These are phyloP conservation scores for Ceratopteris richardii DNA, from an alignment of 75 land plant species.

Conservation along the genomic window DNA sequence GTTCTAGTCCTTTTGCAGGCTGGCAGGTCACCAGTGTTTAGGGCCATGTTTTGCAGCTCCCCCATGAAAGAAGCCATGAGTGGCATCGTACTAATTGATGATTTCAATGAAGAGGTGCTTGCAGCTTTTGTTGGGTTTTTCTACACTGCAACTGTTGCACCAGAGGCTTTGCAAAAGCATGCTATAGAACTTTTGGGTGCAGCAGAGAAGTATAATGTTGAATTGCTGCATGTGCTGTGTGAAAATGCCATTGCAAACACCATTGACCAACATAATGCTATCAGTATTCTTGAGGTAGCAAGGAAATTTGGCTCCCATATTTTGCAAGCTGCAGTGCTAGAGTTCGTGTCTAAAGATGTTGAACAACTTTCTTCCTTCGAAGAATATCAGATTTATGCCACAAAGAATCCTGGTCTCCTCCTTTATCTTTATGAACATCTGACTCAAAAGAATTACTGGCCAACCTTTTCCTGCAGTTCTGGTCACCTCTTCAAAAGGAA, in stretches of 20 bases:
- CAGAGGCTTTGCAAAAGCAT: slow-evolving; percentile 3
- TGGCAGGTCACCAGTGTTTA: slow-evolving; percentile 14
- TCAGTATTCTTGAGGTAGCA: slow-evolving; percentile 10
- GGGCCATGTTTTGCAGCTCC: slow-evolving; percentile 12
- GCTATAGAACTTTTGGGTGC: slow-evolving; percentile 7
- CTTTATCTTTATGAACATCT: slow-evolving; percentile 18
- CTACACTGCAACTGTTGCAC: slow-evolving; percentile 9
- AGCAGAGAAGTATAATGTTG: slow-evolving; percentile 17
- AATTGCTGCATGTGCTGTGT: slow-evolving; percentile 7
- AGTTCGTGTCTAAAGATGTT: slow-evolving; percentile 4
- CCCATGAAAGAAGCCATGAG: slow-evolving; percentile 5
- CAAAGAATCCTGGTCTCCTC: slow-evolving; percentile 11
- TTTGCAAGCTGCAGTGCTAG: slow-evolving; percentile 9
- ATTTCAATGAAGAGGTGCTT: slow-evolving; percentile 11
- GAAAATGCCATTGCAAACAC: slow-evolving; percentile 12
- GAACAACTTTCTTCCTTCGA: slow-evolving; percentile 1
- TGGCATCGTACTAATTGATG: slow-evolving; percentile 2
- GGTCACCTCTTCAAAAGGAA: too few species aligned
- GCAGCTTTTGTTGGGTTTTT: slow-evolving; percentile 16
- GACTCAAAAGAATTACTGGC: slow-evolving; percentile 1
- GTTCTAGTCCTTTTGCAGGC: slow-evolving; percentile 13
- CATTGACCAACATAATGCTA: slow-evolving; percentile 10
- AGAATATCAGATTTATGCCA: slow-evolving; percentile 9
- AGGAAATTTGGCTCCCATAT: slow-evolving; percentile 9
- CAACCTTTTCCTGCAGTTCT: too few species aligned